A percentile compares a stretch with the other conserved stretches of the same genome.
Conservation (phyloP, 805 yeast species). For the Starmerella sirachaensis region DNA sequence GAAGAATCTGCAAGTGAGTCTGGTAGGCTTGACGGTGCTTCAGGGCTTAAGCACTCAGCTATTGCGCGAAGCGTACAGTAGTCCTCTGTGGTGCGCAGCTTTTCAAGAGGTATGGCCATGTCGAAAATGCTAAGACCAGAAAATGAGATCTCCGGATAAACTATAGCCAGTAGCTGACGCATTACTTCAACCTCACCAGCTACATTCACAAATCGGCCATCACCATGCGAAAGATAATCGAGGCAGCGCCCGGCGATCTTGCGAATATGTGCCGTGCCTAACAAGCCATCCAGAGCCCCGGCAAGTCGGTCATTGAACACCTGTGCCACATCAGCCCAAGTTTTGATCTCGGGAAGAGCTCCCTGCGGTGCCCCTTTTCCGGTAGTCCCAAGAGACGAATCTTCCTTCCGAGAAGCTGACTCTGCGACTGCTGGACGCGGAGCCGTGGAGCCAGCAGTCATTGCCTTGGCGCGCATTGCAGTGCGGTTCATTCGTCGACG, state of each 20-base stretch:
- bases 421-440: background rate
- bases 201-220: conserved; percentile 12
- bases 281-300: conserved; percentile 21
- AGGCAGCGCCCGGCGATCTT: conserved; percentile 14
- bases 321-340: conserved; percentile 23
- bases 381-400: too few relatives aligned
- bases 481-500: conserved; percentile 5
- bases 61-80: conserved; percentile 24
- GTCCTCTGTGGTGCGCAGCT: conserved; percentile 27
- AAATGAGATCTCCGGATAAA: conserved; percentile 16
- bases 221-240: conserved; percentile 10
- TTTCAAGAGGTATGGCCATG: conserved; percentile 22
- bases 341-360: background rate
- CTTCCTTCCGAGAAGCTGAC: background rate
- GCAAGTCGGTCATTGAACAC: conserved; percentile 21
- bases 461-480: background rate
- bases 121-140: conserved; percentile 15
- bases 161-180: conserved; percentile 23
- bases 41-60: conserved; percentile 15
- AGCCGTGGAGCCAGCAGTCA: background rate
- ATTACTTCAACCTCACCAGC: conserved; percentile 28
- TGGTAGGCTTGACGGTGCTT: conserved; percentile 1
- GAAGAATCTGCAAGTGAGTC: background rate
- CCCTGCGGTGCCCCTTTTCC: background rate
- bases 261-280: conserved; percentile 21